Evolutionary conservation across 202 grass and related monocot species (phyloP), one percentile per base, ranked within the genome.

Genomic region (Schoenoplectus tabernaemontani): DNA sequence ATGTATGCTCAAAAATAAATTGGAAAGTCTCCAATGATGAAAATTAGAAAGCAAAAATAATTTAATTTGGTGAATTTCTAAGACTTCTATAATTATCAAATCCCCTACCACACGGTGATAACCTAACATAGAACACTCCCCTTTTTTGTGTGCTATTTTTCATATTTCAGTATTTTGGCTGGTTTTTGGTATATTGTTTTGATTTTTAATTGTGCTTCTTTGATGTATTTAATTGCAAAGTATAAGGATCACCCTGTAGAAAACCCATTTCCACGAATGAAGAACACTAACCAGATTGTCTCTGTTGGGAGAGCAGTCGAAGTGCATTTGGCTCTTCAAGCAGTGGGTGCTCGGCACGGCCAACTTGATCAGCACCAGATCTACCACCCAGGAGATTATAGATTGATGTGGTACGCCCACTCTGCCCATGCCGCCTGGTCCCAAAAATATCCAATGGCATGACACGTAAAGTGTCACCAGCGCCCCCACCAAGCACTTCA

Each of bases 371-470:
- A 69, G 83, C 82, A 48, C 58, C 22, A 47, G 57, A 61, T 80
- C 78, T 80, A 26, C 78, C 26, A 84, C 95, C 87, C 63, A 99
- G 86, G 80, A 99, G 89, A 86, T 99, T 99, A 86, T 99, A 99
- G 78, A 99, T 96, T 61, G 92, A 96, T 72, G 96, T 88, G 78
- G 92, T 99, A 39, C 96, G 88, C 9, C 96, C 92, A 61, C 59
- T 64, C 16, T 65, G 78, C 5, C 78, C 78, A 88, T 95, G 91
- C 19, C 91, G 81, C 79, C 96, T 91, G 78, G 92, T 86, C 63
- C 96, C 96, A 89, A 99, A 99, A 85, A 99, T 96, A 78, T 99
- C 92, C 50, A 99, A 85, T 61, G 96, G 96, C 96, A 99, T 96
- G 74, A 93, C 96, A 85, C 87, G 90, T 9, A 97, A 50, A 72